Evolutionary conservation across 805 yeast species (phyloP), one percentile per base, ranked within the genome.

Genomic region (Brettanomyces naardenensis): DNA sequence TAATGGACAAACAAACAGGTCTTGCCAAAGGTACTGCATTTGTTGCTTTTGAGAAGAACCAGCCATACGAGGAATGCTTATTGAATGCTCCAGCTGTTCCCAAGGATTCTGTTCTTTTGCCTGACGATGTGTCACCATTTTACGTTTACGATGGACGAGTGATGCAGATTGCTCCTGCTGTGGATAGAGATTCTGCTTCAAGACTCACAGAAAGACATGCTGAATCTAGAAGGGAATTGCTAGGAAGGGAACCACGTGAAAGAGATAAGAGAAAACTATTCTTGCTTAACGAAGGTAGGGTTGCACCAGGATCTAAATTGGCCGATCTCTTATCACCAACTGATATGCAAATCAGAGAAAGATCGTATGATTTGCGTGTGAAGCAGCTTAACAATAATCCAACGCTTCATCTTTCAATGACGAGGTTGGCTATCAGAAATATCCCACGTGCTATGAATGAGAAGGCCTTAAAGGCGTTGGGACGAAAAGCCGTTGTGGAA

Each of bases 61-160:
- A 70, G 4, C 74, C 82, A 3, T 84, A 76, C 50, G 69, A 70
- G 23, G 70, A 73, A 37, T 89, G 97, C 62, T 56, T 89, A 26
- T 66, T 68, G 4, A 71, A 77, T 51, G 95, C 97, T 0, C 97
- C 98, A 19, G 74, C 75, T 31, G 70, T 77, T 15, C 65, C 64
- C 5, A 59, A 73, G 13, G 66, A 77, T 11, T 72, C 82, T 4
- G 66, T 87, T 53, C 69, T 92, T 49, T 78, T 92, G 41, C 81
- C 97, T 10, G 98, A 90, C 58, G 97, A 90, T 57, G 95, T 87
- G 33, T 77, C 87, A 22, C 84, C 95, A 19, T 75, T 73, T 36
- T 92, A 90, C 48, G 96, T 90, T 15, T 87, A 78, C 56, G 92
- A 90, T 54, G 97, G 97, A 21, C 80, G 98, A 53, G 81, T 92